Base-by-base conservation (phyloP, 495 filamentous ascomycete species). In the Aspergillus cavernicola region DNA sequence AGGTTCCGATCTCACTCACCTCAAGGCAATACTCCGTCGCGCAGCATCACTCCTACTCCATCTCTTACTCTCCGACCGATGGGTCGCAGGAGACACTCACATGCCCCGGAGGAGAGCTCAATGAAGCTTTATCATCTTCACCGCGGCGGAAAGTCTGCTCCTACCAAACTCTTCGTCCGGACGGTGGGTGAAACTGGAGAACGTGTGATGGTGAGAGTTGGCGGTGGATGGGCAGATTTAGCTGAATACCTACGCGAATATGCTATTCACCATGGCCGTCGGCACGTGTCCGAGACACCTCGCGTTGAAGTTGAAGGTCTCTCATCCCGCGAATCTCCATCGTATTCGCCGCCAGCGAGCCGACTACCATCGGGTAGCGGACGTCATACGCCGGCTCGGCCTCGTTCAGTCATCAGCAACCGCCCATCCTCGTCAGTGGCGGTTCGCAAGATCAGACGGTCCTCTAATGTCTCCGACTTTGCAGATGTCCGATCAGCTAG, bases 141-240 rank as follows among this genome's bases (percentile, higher is more conserved):
- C n/a, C 85, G 90, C 29, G 79, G 82, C 35, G 88, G 85, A 6
- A 88, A 88, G 38, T 82, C 90, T 53, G 79, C 86, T 22, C 93
- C 93, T 0, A 91, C 93, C 56, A 97, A 96, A 66, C 80, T 98
- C 2, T 93, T 92, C 63, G 90, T 97, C 22, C 86, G 93, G 1
- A 83, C 90, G 12, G 90, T 98, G 1, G 93, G 93, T 31, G 89
- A 95, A 66, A 77, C 82, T 24, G 86, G 87, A n/a, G 90, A 96
- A 66, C 83, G 93, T 23, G 91, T 97, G 38, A 97, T 98, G 91
- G 95, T 97, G 8, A 86, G 93, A 50, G 90, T 97, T 18, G 93
- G 93, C 13, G 93, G 93, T 52, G 93, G 93, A 31, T 98, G 93
- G 93, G 88, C 90, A 12, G 93, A 98, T 64, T 73, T 98, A 19